A percentile compares a stretch with the other conserved stretches of the same genome.
Conservation (phyloP, 2,329 filamentous ascomycete species). For the Harringtonia lauricola region DNA sequence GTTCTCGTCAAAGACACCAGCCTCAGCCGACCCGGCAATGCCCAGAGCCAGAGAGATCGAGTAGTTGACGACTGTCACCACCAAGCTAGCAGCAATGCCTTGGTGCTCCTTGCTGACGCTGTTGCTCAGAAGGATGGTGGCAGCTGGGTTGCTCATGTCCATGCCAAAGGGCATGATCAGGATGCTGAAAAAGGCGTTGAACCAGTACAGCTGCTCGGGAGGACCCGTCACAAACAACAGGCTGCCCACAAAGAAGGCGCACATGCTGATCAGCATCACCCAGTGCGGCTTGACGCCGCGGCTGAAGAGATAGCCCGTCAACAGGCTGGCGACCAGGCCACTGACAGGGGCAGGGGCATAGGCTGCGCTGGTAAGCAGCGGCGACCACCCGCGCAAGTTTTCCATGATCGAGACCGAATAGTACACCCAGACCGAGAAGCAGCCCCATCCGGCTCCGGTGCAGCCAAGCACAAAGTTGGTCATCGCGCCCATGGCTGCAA, state of each 20-base stretch:
- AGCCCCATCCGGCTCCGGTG: conserved; percentile 30
- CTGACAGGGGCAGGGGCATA: conserved; percentile 31
- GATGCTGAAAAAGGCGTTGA: conserved; percentile 46
- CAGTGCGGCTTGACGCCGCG: conserved; percentile 22
- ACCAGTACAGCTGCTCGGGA: conserved; percentile 50
- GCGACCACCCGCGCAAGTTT: conserved; percentile 22
- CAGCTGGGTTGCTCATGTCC: conserved; percentile 57
- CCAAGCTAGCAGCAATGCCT: conserved; percentile 38
- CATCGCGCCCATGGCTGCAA: conserved; percentile 30
- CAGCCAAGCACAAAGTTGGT: conserved; percentile 38
- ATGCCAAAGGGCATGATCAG: conserved; percentile 51
- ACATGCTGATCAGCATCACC: conserved; percentile 33
- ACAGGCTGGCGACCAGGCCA: conserved; percentile 32
- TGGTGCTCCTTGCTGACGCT: conserved; percentile 32
- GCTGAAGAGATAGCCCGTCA: conserved; percentile 30
- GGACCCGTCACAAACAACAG: conserved; percentile 36
- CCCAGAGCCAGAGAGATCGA: conserved; percentile 55
- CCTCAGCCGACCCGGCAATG: conserved; percentile 53
- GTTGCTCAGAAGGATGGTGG: conserved; percentile 48
- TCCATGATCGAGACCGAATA: conserved; percentile 28
- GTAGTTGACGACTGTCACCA: conserved; percentile 59
- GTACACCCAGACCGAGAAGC: conserved; percentile 29
- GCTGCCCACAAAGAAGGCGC: conserved; percentile 30
- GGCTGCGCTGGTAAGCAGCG: conserved; percentile 32
- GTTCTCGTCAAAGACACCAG: conserved; percentile 18